Base-by-base conservation (phyloP, 1,284 basidiomycete species). In the Ustilago esculenta region DNA sequence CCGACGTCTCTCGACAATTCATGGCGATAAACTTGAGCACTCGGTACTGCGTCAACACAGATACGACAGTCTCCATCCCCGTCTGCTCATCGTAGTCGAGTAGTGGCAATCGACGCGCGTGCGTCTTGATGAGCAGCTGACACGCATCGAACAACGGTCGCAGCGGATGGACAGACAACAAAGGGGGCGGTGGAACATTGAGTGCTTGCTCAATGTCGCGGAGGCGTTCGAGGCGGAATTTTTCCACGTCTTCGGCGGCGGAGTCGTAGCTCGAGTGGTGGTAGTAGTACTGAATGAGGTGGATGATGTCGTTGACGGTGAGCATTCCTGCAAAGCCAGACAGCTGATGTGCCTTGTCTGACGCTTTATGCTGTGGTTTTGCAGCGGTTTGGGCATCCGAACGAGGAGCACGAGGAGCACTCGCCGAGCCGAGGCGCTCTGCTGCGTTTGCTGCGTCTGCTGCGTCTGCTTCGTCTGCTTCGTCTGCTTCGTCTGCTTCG, bases 21-120 rank as follows among this genome's bases (percentile, higher is more conserved):
- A 96, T 95, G 33, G 96, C 90, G 65, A 99, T 96, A 81, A 98
- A 98, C 83, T 98, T 98, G 82, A 99, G 88, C 20, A 98, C 89
- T 25, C 96, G 88, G 80, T 99, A 99, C 83, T 98, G 96, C 0
- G 96, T 99, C 61, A 99, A 85, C 2, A 98, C 94, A 29, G 91
- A 94, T 40, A 98, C 89, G 69, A 99, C 94, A 17, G 97, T 90
- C 84, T 98, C 94, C 59, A 94, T 92, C 6, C 91, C 92, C 7
- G 95, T 97, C 82, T 94, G 92, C 4, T 92, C 88, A 80, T 98
- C 95, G 61, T 89, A 87, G 80, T 98, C 96, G 37, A 99, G 90
- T 14, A 99, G 86, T 5, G 96, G 96, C 12, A 98, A 85, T 17
- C 96, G 89, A 33, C 96, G 89, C 1, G 96, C 96, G 80, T 98